Base-by-base conservation (phyloP, 2,329 filamentous ascomycete genomes). In the Zymoseptoria brevis region DNA sequence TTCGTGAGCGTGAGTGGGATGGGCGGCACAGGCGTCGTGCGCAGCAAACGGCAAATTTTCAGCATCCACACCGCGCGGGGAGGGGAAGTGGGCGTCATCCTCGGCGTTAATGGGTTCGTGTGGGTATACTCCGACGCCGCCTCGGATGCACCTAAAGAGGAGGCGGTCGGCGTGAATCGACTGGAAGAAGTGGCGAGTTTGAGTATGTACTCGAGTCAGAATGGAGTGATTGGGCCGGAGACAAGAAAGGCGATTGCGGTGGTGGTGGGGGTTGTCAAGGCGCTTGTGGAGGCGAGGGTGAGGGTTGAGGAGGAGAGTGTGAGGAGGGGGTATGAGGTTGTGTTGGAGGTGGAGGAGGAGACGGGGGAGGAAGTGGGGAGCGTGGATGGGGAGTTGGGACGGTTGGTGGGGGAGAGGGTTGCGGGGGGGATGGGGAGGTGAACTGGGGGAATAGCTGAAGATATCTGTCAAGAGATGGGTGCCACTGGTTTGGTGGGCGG, bases 81-180 rank as follows among this genome's bases (percentile, higher is more conserved):
- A 35, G 87, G 85, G 63, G 83, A 85, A 53, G 83, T 99, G 26
- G 90, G 96, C 71, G 85, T 97, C 7, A 83, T 96, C 56, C 80
- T 99, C 0, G 94, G 94, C 2, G 94, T 99, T 48, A 99, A 99
- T 69, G 94, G 94, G 0, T 97, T 95, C 72, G 91, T 97, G 60
- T 99, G 90, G 88, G 92, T 97, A 70, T 58, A 56, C 19, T 87
- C 87, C 74, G 92, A 90, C 77, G 90, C 96, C 68, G 77, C 88
- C 7, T 86, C 89, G 65, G 82, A 81, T 2, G 71, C 72, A 19
- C 74, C 81, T 50, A 76, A 78, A n/a, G 73, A 75, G n/a, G 77
- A 77, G 57, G 80, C 79, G 71, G 84, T 78, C 8, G 81, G 81
- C 2, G 89, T 96, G 69, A 96, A 90, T 56, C 83, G 89, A 65